Conservation (phyloP, 352 stramenopile genomes). For the Phytophthora parvispora region DNA sequence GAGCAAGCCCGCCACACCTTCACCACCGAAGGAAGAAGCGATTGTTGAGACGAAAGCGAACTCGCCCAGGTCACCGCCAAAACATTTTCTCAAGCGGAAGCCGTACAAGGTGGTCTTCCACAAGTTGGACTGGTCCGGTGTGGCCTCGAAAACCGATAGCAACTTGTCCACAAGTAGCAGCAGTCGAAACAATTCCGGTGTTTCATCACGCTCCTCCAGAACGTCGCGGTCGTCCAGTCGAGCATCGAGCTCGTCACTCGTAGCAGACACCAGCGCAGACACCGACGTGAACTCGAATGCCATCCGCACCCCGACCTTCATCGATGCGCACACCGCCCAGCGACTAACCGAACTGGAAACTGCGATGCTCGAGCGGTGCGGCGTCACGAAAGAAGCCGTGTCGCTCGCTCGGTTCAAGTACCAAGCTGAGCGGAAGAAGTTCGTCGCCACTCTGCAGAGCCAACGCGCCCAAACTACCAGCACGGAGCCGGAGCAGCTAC, state of each 20-base stretch:
- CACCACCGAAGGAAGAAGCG: constrained; percentile 11
- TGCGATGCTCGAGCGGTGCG: constrained; percentile 38
- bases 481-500: not conserved
- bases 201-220: constrained; percentile 3
- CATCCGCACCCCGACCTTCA: constrained; percentile 1
- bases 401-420: constrained; percentile 39
- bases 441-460: constrained; percentile 20
- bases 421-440: constrained; percentile 36
- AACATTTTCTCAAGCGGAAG: constrained; percentile 73
- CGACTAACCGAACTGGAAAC: constrained; percentile 27
- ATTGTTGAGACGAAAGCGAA: constrained; percentile 5
- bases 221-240: not conserved
- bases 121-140: constrained; percentile 68
- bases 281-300: not conserved
- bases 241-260: not conserved
- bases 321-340: constrained; percentile 28
- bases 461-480: constrained; percentile 7
- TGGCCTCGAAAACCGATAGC: constrained; percentile 70
- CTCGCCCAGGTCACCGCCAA: constrained; percentile 5
- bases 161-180: constrained; percentile 34
- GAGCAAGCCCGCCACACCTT: constrained; percentile 1
- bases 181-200: not conserved
- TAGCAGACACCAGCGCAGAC: not conserved
- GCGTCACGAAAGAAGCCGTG: constrained; percentile 29
- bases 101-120: constrained; percentile 76